Evolutionary conservation across 2,329 filamentous ascomycete species (phyloP), one percentile per base, ranked within the genome.

Genomic region (Cladobotryum mycophilum): DNA sequence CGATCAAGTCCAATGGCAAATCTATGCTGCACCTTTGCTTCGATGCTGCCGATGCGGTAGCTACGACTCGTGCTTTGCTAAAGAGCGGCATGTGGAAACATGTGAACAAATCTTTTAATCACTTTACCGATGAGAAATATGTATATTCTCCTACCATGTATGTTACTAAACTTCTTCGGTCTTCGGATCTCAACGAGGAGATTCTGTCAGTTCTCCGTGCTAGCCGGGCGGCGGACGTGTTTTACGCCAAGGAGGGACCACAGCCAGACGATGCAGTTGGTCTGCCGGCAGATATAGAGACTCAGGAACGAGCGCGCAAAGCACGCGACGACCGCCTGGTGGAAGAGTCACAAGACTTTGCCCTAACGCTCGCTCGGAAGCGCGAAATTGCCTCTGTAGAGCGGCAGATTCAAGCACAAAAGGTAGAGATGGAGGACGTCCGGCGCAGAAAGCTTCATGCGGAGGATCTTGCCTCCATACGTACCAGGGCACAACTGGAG

Each of bases 101-200:
- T 33, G 67, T 86, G 58, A 86, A 86, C 65, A 76, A 80, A 53
- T 69, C 77, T 0, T 80, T 75, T 58, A 81, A 83, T 56, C 68
- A 74, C 53, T 81, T 74, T 64, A 76, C 66, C 1, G 70, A 76
- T 40, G 75, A 75, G 20, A 71, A 69, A 5, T 74, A 75, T 56
- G 80, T 76, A 1, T 86, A 84, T 64, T 86, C 83, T 0, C 78
- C 83, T 0, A 80, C 82, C 3, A 83, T 81, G 68, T 86, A 86
- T 60, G 72, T 83, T 17, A 58, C 64, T 35, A 76, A 74, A 41
- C 61, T 80, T 1, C 57, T 80, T 5, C 61, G 66, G 0, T 60
- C 67, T 4, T 67, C 69, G 2, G 70, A 73, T 18, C 51, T 58
- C 12, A 69, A 67, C 6, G 62, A 70, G 0, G 63, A 72, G 38